Conservation (phyloP, 495 filamentous ascomycete genomes). For the Podospora fimiseda region DNA sequence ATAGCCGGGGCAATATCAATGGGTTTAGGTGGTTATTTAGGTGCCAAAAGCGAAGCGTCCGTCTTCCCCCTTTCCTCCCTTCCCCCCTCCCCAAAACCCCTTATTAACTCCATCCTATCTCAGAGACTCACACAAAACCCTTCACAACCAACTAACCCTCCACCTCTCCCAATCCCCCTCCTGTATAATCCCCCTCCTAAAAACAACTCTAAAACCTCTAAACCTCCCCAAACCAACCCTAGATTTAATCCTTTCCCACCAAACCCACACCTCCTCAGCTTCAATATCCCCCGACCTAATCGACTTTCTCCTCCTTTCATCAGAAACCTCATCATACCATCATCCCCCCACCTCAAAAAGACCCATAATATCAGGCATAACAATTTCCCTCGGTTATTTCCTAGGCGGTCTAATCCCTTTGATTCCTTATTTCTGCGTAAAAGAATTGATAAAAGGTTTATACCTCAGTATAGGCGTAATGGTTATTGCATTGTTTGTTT, state of each 20-base stretch:
- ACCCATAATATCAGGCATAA: constrained; percentile 31
- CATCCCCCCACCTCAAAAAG: not conserved
- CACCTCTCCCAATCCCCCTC: no score
- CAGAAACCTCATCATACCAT: not conserved
- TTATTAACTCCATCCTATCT: not conserved
- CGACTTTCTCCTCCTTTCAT: not conserved
- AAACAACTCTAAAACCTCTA: no score
- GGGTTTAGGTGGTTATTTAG: constrained; percentile 57
- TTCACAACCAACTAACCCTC: no score
- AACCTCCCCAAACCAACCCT: no score
- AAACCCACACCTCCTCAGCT: no score
- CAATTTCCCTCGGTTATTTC: constrained; percentile 48
- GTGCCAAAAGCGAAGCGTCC: constrained; percentile 37
- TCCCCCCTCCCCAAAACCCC: not conserved
- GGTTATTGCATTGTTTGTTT: constrained; percentile 42
- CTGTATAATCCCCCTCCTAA: no score
- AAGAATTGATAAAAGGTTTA: constrained; percentile 34
- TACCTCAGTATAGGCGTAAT: constrained; percentile 46
- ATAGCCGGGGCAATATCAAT: constrained; percentile 59
- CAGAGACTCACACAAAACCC: no score
- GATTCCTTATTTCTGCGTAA: constrained; percentile 48
- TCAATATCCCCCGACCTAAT: not conserved
- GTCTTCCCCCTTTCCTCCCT: not conserved
- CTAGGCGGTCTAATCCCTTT: constrained; percentile 50
- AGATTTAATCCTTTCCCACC: no score